Base-by-base conservation (phyloP, 2,329 filamentous ascomycete genomes). In the Penicillium aurantiogriseum region DNA sequence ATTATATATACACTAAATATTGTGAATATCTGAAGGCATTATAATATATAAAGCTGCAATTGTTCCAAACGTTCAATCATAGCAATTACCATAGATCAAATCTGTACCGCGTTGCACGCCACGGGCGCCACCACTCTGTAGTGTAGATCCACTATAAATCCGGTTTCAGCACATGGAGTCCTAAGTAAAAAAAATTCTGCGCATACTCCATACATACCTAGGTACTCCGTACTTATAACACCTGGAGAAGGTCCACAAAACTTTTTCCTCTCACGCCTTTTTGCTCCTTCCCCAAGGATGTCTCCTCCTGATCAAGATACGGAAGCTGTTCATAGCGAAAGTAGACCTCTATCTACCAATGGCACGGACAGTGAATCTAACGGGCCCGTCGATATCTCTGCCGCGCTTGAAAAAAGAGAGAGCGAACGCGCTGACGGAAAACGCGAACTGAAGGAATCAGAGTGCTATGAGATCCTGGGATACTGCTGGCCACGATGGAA, bases 381-480 rank as follows among this genome's bases (percentile, higher is more conserved):
- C 17, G 8, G 17, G 0, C 54, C 54, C 3, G 43, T 57, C 36
- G 42, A 57, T 31, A 21, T 57, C 9, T 53, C 49, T 23, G 17
- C 29, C 1, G 54, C 35, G n/a, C 21, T 57, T 7, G 50, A 53
- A 4, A 62, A 67, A 39, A 64, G 63, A 56, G 63, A 63, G 39
- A 42, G 67, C 27, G 46, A 51, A 21, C 54, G 49, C 23, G 5
- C 54, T 0, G 54, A 57, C 7, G 54, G 54, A 29, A 57, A 57
- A 29, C 49, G 49, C 23, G 74, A 80, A 57, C 59, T 82, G 36
- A 78, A 72, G 10, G 77, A 80, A 58, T 71, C 74, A 19, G 85
- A 87, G 60, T 87, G 84, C 68, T 86, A 85, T 69, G 78, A 82
- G 5, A 80, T 87, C 65, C 78, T 89, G 1, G 86, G 84, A 51